A percentile compares a stretch with the other conserved stretches of the same genome.
phyloP scores from a whole-genome alignment of 108 stramenopile genomes.

The Stephanodiscus minutulus region DNA sequence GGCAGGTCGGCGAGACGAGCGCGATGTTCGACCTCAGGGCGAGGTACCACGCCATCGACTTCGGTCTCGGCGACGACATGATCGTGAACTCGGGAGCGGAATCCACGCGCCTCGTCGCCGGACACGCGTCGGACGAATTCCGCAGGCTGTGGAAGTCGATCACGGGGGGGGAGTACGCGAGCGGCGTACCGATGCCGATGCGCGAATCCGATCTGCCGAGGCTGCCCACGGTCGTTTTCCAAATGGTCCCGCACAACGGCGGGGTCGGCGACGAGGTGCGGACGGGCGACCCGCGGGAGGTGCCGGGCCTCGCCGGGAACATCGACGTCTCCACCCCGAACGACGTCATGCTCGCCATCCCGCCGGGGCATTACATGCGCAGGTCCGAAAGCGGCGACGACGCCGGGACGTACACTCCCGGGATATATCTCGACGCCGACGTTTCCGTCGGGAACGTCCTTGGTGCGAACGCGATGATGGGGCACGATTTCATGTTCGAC shows the following conservation, averaged over 20 bases:
- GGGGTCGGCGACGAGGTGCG: conserved; percentile 44
- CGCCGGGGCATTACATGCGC: conserved; percentile 83
- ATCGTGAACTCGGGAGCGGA: conserved; percentile 96
- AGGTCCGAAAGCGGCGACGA: conserved; percentile 48
- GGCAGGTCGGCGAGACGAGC: conserved; percentile 44
- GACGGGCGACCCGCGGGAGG: conserved; percentile 38
- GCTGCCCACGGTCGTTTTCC: conserved; percentile 81
- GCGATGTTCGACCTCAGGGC: conserved; percentile 32
- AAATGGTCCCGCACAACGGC: conserved; percentile 53
- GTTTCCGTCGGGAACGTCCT: conserved; percentile 84
- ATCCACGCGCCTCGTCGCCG: conserved; percentile 82
- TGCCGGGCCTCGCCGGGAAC: conserved; percentile 70
- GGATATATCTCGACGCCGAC: conserved; percentile 63
- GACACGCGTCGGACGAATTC: conserved; percentile 62
- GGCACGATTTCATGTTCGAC: conserved; percentile 96
- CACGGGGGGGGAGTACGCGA: conserved; percentile 74
- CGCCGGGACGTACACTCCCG: conserved; percentile 60
- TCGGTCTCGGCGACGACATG: conserved; percentile 59
- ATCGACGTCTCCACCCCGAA: conserved; percentile 59
- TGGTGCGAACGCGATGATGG: conserved; percentile 95
- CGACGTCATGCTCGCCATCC: conserved; percentile 81
- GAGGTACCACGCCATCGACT: conserved; percentile 46
- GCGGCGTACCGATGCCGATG: conserved; percentile 54
- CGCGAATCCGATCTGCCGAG: conserved; percentile 50
- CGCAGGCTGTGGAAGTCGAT: conserved; percentile 67